Percentiles rank a stretch among this genome's conserved stretches.
phyloP scores from a whole-genome alignment of 2,329 filamentous ascomycete species.

The Plenodomus lindquistii region DNA sequence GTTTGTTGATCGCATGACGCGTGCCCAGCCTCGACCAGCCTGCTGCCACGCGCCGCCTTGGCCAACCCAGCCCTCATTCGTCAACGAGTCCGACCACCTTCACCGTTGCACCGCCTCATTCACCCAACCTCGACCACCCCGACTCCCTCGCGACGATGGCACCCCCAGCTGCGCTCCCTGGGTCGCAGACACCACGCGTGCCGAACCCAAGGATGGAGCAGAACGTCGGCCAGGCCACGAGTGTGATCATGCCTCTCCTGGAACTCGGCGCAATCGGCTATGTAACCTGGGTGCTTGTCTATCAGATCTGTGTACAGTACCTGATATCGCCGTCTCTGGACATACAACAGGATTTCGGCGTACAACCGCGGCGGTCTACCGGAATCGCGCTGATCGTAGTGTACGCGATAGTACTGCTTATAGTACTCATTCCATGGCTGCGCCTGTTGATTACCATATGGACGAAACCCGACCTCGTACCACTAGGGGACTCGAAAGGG shows the following conservation, averaged over 20 bases:
- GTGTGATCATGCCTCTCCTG: constrained; percentile 70
- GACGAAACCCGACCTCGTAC: constrained; percentile 73
- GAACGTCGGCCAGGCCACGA: constrained; percentile 59
- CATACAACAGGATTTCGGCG: constrained; percentile 18
- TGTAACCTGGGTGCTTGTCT: constrained; percentile 71
- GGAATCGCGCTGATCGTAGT: constrained; percentile 72
- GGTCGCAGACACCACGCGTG: constrained; percentile 26
- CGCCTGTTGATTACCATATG: constrained; percentile 71
- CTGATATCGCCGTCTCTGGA: constrained; percentile 58
- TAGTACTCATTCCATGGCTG: constrained; percentile 69
- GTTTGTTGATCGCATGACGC: not conserved
- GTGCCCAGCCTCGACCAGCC: not conserved
- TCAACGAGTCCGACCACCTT: not conserved
- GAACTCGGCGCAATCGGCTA: constrained; percentile 69
- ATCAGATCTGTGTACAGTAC: constrained; percentile 66
- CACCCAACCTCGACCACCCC: constrained; percentile 1
- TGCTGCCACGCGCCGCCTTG: not conserved
- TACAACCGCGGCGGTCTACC: constrained; percentile 54
- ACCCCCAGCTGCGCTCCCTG: constrained; percentile 17
- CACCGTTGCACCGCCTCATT: constrained; percentile 3
- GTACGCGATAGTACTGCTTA: constrained; percentile 72
- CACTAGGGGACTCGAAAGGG: constrained; percentile 54
- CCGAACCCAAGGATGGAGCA: constrained; percentile 28
- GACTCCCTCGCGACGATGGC: constrained; percentile 14
- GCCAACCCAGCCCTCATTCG: not conserved